Base-by-base conservation (phyloP, 2,329 filamentous ascomycete genomes). In the Sarocladium brachiariae region DNA sequence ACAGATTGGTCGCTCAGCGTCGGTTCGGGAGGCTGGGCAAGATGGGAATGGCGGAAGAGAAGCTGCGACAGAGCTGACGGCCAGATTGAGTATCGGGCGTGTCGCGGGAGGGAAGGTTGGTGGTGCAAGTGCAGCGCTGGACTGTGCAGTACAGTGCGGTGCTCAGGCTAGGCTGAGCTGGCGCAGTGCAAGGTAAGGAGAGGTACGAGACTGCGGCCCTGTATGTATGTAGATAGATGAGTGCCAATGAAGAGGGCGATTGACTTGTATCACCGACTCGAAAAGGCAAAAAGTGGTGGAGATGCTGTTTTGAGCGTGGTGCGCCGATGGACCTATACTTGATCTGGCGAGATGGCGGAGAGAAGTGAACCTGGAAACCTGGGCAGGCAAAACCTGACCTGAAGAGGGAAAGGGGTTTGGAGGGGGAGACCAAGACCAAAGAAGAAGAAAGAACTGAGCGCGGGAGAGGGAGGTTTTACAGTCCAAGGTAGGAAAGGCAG, bases 291-390 rank as follows among this genome's bases (percentile, higher is more conserved):
- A 71, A 70, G 67, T 71, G 71, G 77, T 79, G 77, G 76, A 80
- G 76, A 78, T 78, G 70, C 77, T 81, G 70, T 70, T 80, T 81
- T 78, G 77, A 78, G 77, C 72, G 75, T 79, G 74, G 75, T 79
- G 77, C 46, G 46, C 76, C 74, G 76, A 79, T 74, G 74, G 75
- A 72, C 74, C 78, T 81, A 80, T 79, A 78, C 78, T 81, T 72
- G 73, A 80, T 81, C 76, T 78, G 77, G 78, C 70, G 72, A 70
- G 71, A 71, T 72, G 72, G 74, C 72, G 62, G 63, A 64, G 64
- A 63, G 63, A 25, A 27, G 27, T 30, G 14, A 8, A 49, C 30
- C 25, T 31, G 7, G 19, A 49, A 37, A 49, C 31, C 46, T 49
- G 46, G 46, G 43, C 43, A 23, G 43, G 43, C 43, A 16, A 33